Percentiles rank a stretch among this genome's conserved stretches.
These are phyloP conservation scores for Paspalum vaginatum DNA, from an alignment of 176 grass and related monocot genomes.

Conservation along the genomic window DNA sequence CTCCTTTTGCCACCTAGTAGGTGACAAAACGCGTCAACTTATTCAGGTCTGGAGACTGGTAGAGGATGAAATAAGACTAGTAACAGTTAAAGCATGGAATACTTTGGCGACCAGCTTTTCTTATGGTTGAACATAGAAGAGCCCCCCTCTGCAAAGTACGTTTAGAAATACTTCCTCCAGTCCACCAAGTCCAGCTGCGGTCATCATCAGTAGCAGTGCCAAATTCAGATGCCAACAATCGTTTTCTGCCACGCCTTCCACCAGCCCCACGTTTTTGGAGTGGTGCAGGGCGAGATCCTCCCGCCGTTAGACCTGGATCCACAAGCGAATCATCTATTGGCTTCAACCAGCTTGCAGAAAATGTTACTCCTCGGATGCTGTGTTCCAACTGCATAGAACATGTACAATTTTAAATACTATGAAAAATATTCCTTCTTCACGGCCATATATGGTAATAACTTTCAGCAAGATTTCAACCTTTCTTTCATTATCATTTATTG, in stretches of 20 bases:
- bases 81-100: conserved; percentile 34
- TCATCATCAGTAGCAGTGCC: conserved; percentile 55
- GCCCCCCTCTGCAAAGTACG: conserved; percentile 69
- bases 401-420: conserved; percentile 22
- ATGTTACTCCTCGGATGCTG: conserved; percentile 79
- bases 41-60: conserved; percentile 12
- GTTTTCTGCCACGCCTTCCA: conserved; percentile 71
- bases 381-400: conserved; percentile 77
- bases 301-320: conserved; percentile 48
- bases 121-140: conserved; percentile 50
- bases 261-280: conserved; percentile 77
- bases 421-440: conserved; percentile 14
- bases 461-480: too few relatives aligned
- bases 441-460: conserved; percentile 13
- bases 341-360: conserved; percentile 83
- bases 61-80: conserved; percentile 35
- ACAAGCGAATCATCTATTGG: conserved; percentile 66
- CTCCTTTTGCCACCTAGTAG: conserved; percentile 72
- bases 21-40: conserved; percentile 29
- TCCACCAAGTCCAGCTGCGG: conserved; percentile 87
- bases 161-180: conserved; percentile 75
- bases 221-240: conserved; percentile 59
- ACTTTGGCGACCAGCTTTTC: conserved; percentile 98
- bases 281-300: conserved; percentile 58
- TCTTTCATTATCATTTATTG: too few relatives aligned